Evolutionary conservation across 495 filamentous ascomycete species (phyloP), one percentile per base, ranked within the genome.

Genomic region (Penicillium flavigenum): DNA sequence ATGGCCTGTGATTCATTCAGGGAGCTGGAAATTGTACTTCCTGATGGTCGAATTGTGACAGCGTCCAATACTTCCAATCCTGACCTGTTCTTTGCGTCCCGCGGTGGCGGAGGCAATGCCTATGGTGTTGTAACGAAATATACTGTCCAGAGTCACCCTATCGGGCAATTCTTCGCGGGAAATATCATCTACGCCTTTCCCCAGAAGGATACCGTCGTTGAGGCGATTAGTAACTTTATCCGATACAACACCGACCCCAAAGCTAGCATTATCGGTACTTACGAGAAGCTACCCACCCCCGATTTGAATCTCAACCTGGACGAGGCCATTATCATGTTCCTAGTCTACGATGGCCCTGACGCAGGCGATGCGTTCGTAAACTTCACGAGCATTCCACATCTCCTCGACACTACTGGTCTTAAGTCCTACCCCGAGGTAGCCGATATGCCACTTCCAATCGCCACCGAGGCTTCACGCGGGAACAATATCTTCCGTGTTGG

Each of bases 61-160:
- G 81, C 80, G 3, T 78, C 76, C 22, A 59, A 75, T 7, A 63
- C 69, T 4, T 66, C 72, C 41, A 80, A 86, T 58, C 51, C 78
- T 0, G 84, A 87, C 50, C 77, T 86, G 12, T 87, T 84, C 72
- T 86, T 79, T 22, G 77, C 75, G 4, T 70, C 83, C 29, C 74
- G 82, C 12, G 83, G 83, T 10, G 73, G 73, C 10, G 81, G 81
- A 19, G 69, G 70, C 7, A 77, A 79, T 46, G 80, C 75, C 34
- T 83, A 81, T 54, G 80, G 74, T 20, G 68, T 81, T 27, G 76
- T 81, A 5, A 69, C 67, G 1, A 69, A 69, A 47, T 70, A 70
- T 31, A 70, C 67, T 11, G 67, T 70, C 0, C 67, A 70, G 39
- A 68, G 62, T 32, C 58, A 62, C 22, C 64, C 62, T 3, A 57